Evolutionary conservation across 2,329 filamentous ascomycete genomes (phyloP).

Genomic region (Trichophyton schoenleinii): DNA sequence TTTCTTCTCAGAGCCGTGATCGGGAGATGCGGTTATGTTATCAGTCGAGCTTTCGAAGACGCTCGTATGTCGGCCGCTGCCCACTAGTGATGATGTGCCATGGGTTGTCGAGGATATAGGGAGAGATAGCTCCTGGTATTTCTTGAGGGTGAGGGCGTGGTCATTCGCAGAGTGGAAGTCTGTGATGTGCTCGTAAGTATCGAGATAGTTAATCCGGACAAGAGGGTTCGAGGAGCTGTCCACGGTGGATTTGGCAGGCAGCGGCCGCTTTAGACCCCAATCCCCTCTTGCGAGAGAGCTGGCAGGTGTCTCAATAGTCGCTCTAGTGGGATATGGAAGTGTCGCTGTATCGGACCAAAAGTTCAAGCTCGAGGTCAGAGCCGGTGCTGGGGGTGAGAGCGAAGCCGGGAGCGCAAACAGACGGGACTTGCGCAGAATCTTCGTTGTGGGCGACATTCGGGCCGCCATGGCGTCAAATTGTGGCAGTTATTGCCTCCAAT

Average conservation of each 20-base stretch:
- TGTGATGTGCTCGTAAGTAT: conserved; percentile 77
- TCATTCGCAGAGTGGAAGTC: conserved; percentile 76
- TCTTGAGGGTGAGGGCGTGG: conserved; percentile 65
- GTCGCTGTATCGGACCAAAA: conserved; percentile 58
- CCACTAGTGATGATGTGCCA: neutral
- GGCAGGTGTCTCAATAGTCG: conserved; percentile 65
- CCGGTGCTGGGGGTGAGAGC: conserved; percentile 49
- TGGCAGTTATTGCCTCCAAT: neutral
- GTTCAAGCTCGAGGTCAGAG: conserved; percentile 37
- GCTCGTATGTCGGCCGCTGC: conserved; percentile 14
- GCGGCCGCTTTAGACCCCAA: conserved; percentile 80
- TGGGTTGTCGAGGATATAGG: conserved; percentile 42
- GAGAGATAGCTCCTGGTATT: conserved; percentile 73
- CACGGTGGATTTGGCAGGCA: conserved; percentile 64
- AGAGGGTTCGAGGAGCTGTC: conserved; percentile 57
- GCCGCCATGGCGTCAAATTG: conserved; percentile 17
- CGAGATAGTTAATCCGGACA: conserved; percentile 63
- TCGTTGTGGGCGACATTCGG: conserved; percentile 47
- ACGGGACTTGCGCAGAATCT: conserved; percentile 71
- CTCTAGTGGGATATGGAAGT: conserved; percentile 63
- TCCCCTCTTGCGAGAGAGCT: conserved; percentile 66
- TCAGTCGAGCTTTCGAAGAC: conserved; percentile 20
- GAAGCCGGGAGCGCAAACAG: conserved; percentile 77
- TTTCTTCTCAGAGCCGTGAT: conserved; percentile 19
- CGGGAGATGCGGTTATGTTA: conserved; percentile 13